phyloP scores from a whole-genome alignment of 306 rosid species.

The Chamaecrista fasciculata region DNA sequence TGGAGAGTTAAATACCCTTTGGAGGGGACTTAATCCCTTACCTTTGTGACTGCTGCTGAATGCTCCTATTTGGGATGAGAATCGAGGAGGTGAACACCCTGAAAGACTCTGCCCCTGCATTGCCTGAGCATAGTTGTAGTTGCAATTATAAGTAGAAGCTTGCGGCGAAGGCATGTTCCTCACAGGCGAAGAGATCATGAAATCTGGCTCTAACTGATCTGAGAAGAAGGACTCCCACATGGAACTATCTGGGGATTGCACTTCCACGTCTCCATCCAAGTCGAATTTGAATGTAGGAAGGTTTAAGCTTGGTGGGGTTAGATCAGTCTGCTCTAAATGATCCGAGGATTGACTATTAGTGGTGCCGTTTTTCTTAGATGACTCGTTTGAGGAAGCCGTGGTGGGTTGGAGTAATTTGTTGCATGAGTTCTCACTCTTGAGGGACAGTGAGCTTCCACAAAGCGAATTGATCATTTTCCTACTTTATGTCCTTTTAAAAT shows the following conservation, averaged over 20 bases:
- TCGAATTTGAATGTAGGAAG: slow-evolving; percentile 65
- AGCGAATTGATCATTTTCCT: slow-evolving; percentile 63
- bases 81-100: slow-evolving; percentile 69
- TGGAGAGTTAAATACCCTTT: slow-evolving; percentile 69
- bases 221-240: slow-evolving; percentile 82
- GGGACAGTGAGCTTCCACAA: slow-evolving; percentile 65
- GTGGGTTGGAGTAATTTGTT: slow-evolving; percentile 46
- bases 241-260: slow-evolving; percentile 73
- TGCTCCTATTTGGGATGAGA: slow-evolving; percentile 53
- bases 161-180: slow-evolving; percentile 64
- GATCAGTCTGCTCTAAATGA: slow-evolving; percentile 45
- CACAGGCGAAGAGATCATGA: slow-evolving; percentile 86
- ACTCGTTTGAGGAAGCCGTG: slow-evolving; percentile 46
- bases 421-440: slow-evolving; percentile 58
- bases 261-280: slow-evolving; percentile 68
- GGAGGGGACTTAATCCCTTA: slow-evolving; percentile 85
- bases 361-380: slow-evolving; percentile 32
- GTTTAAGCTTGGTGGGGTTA: slow-evolving; percentile 67
- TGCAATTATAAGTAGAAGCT: slow-evolving; percentile 39
- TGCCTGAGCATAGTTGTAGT: slow-evolving; percentile 51
- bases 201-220: slow-evolving; percentile 72
- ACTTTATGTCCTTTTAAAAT: background rate
- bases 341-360: slow-evolving; percentile 34
- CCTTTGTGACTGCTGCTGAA: slow-evolving; percentile 57
- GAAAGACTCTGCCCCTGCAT: slow-evolving; percentile 57